Conservation (phyloP, 1,284 basidiomycete genomes). For the Ceratobasidium sp. region DNA sequence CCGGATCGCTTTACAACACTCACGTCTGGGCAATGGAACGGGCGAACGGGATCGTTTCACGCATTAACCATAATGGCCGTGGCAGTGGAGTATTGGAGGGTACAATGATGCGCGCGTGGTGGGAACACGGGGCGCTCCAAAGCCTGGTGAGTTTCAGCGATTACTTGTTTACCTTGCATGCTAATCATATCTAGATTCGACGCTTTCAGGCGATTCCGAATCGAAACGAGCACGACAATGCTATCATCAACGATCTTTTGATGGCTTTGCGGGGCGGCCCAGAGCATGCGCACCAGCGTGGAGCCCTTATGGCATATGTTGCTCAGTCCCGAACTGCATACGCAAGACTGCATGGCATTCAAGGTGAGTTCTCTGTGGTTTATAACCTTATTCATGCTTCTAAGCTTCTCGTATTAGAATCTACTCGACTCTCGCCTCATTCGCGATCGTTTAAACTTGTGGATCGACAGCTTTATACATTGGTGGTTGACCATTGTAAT, state of each 20-base stretch:
- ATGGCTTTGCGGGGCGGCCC: background rate
- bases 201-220: background rate
- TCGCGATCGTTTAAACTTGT: background rate
- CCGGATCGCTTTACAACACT: slow-evolving; percentile 1
- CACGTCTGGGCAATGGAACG: slow-evolving; percentile 9
- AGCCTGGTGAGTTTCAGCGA: background rate
- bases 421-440: background rate
- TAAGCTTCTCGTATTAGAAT: background rate
- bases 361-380: background rate
- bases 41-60: background rate
- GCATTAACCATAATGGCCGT: background rate
- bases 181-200: background rate
- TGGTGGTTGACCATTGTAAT: background rate
- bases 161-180: too few species aligned
- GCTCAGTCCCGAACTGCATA: slow-evolving; percentile 1
- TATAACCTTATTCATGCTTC: too few species aligned
- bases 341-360: background rate
- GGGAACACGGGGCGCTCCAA: background rate
- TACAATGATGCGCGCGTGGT: background rate
- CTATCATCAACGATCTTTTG: background rate
- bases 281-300: slow-evolving; percentile 1
- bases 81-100: background rate
- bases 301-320: background rate
- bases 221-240: background rate
- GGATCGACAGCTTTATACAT: background rate